These are phyloP conservation scores for Talaromyces amestolkiae DNA, from an alignment of 2,329 filamentous ascomycete genomes.

Conservation along the genomic window DNA sequence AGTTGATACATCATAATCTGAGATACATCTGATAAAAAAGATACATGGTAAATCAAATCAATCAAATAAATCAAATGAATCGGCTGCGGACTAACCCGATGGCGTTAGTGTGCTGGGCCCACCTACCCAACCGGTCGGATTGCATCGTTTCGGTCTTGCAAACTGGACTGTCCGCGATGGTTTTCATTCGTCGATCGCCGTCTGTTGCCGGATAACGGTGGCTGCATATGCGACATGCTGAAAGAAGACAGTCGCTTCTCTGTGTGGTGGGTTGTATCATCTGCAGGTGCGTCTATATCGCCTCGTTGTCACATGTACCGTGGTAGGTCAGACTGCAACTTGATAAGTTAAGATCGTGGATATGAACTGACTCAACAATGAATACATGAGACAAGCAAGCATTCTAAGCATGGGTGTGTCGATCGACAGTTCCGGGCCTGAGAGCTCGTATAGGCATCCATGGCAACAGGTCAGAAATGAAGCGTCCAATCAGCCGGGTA, in stretches of 20 bases:
- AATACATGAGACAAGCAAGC: no score
- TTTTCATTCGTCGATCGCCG: neutral
- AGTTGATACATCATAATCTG: neutral
- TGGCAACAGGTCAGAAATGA: no score
- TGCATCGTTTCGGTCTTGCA: neutral
- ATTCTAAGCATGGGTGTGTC: no score
- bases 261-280: neutral
- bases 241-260: neutral
- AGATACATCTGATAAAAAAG: no score
- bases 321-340: neutral
- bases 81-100: neutral
- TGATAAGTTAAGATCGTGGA: no score
- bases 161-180: neutral
- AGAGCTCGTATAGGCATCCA: no score
- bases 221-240: neutral
- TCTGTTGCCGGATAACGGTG: neutral
- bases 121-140: slow-evolving; percentile 16
- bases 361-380: no score
- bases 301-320: neutral
- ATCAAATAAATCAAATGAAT: neutral
- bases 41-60: no score
- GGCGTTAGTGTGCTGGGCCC: neutral
- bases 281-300: neutral
- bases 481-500: no score
- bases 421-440: no score